Conservation (phyloP, 352 stramenopile genomes). For the Pilasporangium apinafurcum region DNA sequence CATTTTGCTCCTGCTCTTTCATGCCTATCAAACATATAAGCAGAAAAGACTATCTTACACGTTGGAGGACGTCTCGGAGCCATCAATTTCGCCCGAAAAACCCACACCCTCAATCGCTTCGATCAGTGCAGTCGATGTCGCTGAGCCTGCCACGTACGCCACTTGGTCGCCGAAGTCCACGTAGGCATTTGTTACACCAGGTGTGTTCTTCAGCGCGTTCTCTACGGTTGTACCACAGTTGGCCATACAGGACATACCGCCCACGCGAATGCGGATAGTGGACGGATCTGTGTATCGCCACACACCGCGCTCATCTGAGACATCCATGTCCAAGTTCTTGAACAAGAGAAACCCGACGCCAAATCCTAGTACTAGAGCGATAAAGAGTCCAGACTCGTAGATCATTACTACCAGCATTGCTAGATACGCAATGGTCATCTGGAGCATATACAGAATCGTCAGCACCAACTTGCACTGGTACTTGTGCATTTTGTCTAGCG, state of each 20-base stretch:
- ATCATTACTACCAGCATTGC: slow-evolving; percentile 82
- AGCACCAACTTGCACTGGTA: slow-evolving; percentile 56
- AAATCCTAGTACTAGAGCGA: slow-evolving; percentile 66
- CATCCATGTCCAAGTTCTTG: slow-evolving; percentile 67
- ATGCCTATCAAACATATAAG: slow-evolving; percentile 5
- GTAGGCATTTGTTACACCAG: slow-evolving; percentile 68
- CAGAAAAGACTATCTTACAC: slow-evolving; percentile 38
- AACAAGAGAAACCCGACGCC: slow-evolving; percentile 61
- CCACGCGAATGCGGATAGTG: slow-evolving; percentile 69
- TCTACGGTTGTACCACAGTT: slow-evolving; percentile 85
- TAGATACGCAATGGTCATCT: slow-evolving; percentile 81
- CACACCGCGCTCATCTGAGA: slow-evolving; percentile 58
- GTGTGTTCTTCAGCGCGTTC: slow-evolving; percentile 34
- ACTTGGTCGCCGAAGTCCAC: slow-evolving; percentile 72
- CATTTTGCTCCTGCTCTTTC: slow-evolving; percentile 6
- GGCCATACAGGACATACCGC: slow-evolving; percentile 89
- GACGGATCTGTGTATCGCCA: slow-evolving; percentile 68
- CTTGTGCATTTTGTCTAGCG: slow-evolving; percentile 46
- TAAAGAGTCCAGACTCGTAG: slow-evolving; percentile 72
- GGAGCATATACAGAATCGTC: slow-evolving; percentile 64
- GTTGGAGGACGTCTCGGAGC: slow-evolving; percentile 25
- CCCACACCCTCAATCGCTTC: slow-evolving; percentile 58
- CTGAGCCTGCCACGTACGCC: slow-evolving; percentile 65
- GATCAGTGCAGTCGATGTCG: slow-evolving; percentile 44
- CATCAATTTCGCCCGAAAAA: slow-evolving; percentile 52